Evolutionary conservation across 768 basidiomycete species (phyloP).

Genomic region (Ephemerocybe angulata): DNA sequence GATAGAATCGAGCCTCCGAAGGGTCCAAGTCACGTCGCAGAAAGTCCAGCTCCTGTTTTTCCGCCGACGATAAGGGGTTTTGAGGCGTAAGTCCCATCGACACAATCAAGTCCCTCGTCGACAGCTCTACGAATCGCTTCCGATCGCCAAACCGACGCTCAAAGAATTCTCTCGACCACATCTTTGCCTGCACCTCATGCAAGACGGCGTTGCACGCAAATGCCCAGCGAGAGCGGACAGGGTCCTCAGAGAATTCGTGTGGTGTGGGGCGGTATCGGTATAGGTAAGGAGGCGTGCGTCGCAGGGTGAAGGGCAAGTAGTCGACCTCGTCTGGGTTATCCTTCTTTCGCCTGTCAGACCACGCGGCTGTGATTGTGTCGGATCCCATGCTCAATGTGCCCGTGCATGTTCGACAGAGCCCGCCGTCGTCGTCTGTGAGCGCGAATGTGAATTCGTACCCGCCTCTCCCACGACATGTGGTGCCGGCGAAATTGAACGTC

Average conservation of each 20-base stretch:
- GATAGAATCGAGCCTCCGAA: slow-evolving; percentile 32
- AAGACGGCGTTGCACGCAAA: slow-evolving; percentile 30
- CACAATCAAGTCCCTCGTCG: slow-evolving; percentile 25
- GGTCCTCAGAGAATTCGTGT: slow-evolving; percentile 25
- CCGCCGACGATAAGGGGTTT: slow-evolving; percentile 22
- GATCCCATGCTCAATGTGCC: slow-evolving; percentile 19
- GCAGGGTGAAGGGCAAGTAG: slow-evolving; percentile 23
- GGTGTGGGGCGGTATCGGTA: slow-evolving; percentile 27
- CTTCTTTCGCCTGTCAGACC: slow-evolving; percentile 20
- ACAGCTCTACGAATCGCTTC: slow-evolving; percentile 29
- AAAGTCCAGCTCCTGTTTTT: slow-evolving; percentile 28
- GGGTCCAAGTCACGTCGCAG: slow-evolving; percentile 29
- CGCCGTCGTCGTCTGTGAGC: slow-evolving; percentile 26
- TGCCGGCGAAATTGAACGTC: slow-evolving; percentile 29
- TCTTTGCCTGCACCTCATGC: slow-evolving; percentile 26
- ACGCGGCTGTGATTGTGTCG: slow-evolving; percentile 17
- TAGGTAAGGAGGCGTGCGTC: slow-evolving; percentile 28
- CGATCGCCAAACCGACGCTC: slow-evolving; percentile 28
- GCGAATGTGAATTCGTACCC: slow-evolving; percentile 25
- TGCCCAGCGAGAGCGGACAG: slow-evolving; percentile 30
- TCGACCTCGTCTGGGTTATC: slow-evolving; percentile 20
- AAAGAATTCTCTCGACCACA: slow-evolving; percentile 32
- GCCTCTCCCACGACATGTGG: slow-evolving; percentile 10
- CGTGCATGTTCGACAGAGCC: slow-evolving; percentile 20
- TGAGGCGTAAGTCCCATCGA: slow-evolving; percentile 29